Evolutionary conservation across 164 flowering plant species (phyloP).

Genomic region (Protea cynaroides): DNA sequence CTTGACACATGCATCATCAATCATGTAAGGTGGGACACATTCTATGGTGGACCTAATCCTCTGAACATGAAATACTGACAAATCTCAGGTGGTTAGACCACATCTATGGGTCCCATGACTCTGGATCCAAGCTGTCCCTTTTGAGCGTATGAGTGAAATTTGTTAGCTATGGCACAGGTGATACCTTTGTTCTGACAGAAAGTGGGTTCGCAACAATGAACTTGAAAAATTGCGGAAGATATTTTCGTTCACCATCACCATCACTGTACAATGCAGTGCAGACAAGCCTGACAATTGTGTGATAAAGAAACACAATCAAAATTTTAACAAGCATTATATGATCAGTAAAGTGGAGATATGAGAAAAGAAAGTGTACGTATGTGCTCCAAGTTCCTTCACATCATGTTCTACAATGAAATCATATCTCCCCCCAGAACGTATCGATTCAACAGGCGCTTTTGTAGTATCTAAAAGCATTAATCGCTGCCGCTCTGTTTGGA

Average conservation of each 20-base stretch:
- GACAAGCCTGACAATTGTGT: constrained; percentile 52
- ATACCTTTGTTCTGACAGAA: constrained; percentile 96
- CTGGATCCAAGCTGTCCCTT: too few relatives aligned
- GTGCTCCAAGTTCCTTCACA: constrained; percentile 96
- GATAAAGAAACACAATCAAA: constrained; percentile 1
- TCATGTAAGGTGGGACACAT: too few relatives aligned
- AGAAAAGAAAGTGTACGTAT: constrained; percentile 46
- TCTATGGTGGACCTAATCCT: too few relatives aligned
- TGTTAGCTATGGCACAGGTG: background rate
- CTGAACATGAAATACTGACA: too few relatives aligned
- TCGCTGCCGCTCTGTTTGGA: constrained; percentile 92
- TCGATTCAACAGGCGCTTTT: constrained; percentile 86
- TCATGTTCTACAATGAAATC: constrained; percentile 99
- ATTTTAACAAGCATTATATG: background rate
- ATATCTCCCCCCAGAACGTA: constrained; percentile 93
- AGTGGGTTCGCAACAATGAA: constrained; percentile 94
- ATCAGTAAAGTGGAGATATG: background rate
- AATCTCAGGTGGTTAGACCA: too few relatives aligned
- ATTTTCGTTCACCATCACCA: constrained; percentile 85
- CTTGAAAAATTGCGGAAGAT: constrained; percentile 97
- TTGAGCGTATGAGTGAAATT: background rate
- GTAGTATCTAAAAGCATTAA: constrained; percentile 81
- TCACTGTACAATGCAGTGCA: constrained; percentile 91
- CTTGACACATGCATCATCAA: too few relatives aligned
- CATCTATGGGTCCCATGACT: too few relatives aligned